phyloP scores from a whole-genome alignment of 805 yeast species.

The Scheffersomyces coipomensis region DNA sequence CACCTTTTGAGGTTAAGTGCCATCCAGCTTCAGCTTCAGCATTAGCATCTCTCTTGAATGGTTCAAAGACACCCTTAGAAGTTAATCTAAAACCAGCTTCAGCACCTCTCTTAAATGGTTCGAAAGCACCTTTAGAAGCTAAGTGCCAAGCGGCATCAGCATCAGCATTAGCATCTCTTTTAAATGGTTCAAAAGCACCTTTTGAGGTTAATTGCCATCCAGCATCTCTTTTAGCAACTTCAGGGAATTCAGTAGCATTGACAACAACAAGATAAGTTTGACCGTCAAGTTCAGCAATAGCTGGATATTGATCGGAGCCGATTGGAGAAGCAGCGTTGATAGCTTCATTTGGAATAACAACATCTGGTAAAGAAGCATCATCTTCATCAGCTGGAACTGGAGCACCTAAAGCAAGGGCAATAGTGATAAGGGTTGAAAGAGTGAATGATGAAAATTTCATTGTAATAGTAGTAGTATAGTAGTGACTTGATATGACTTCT shows the following conservation, averaged over 20 bases:
- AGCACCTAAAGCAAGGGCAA: constrained; percentile 1
- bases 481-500: too few relatives aligned
- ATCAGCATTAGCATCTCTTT: background rate
- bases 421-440: background rate
- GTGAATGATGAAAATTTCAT: background rate
- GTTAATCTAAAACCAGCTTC: constrained; percentile 2
- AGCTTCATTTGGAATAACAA: constrained; percentile 2
- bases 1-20: constrained; percentile 1
- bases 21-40: constrained; percentile 1
- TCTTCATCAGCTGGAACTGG: background rate
- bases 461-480: background rate
- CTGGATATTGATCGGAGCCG: background rate
- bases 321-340: constrained; percentile 1
- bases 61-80: constrained; percentile 2
- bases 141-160: background rate
- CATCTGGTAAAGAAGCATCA: background rate
- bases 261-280: constrained; percentile 2
- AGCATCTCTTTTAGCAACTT: constrained; percentile 1
- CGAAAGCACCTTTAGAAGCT: constrained; percentile 1
- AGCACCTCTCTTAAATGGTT: background rate
- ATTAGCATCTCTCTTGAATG: constrained; percentile 1
- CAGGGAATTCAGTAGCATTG: background rate
- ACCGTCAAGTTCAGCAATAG: constrained; percentile 1
- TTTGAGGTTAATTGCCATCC: background rate
- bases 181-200: constrained; percentile 2